Percentiles rank a stretch among this genome's conserved stretches.
Evolutionary conservation across 129 eudicot genomes (phyloP).

Genomic region (Tagetes patula): DNA sequence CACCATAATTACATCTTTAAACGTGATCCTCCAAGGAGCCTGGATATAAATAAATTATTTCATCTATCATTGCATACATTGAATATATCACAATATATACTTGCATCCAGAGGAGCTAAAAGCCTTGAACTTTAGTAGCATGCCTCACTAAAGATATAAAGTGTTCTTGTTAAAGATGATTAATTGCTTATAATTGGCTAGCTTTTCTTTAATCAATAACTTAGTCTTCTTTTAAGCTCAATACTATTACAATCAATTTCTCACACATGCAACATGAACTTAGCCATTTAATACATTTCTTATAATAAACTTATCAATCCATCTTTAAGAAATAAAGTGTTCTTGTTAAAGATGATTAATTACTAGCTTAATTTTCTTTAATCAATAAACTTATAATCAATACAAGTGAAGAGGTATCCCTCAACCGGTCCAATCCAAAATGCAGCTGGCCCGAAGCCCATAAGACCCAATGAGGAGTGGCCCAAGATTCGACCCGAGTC

Average conservation of each 20-base stretch:
- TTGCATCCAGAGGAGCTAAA: background rate
- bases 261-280: background rate
- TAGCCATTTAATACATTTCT: background rate
- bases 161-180: constrained; percentile 25
- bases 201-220: background rate
- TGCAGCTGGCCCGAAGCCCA: no score
- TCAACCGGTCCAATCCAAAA: no score
- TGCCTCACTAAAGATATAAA: constrained; percentile 19
- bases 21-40: constrained; percentile 24
- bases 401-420: no score
- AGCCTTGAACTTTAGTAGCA: constrained; percentile 16
- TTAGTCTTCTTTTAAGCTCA: constrained; percentile 1
- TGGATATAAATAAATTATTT: background rate
- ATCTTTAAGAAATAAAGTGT: constrained; percentile 18
- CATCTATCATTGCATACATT: constrained; percentile 23
- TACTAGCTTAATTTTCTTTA: background rate
- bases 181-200: constrained; percentile 9
- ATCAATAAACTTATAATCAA: background rate
- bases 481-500: no score
- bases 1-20: constrained; percentile 19
- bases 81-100: constrained; percentile 10
- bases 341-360: constrained; percentile 25
- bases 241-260: background rate
- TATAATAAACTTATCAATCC: no score
- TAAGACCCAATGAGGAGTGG: no score